Evolutionary conservation across 495 filamentous ascomycete species (phyloP), one percentile per base, ranked within the genome.

Genomic region (Tetracladium setigerum): DNA sequence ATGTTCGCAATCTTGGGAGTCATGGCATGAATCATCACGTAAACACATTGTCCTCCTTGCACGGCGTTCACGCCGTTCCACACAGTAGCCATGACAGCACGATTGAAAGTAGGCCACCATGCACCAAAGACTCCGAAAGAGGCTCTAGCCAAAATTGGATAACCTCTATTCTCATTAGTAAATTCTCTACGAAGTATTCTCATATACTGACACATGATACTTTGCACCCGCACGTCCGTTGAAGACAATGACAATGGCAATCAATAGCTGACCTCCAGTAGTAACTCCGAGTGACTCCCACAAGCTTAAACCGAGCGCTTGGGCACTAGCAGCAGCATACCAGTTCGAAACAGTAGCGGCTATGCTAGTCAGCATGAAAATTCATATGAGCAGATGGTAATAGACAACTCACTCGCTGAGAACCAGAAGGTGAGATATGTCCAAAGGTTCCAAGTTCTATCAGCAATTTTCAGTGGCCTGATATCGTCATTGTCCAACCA

Each of bases 361-460:
- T 55, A 30, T 7, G n/a, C 16, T n/a, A 19, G 5, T 50, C 14
- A 47, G 32, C 32, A 32, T 4, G 14, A 36, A 15, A 22, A 18
- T 5, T 18, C 13, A 13, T 15, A 16, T 30, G 16, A 12, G 4
- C 5, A 5, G 10, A n/a, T n/a, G n/a, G n/a, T n/a, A 14, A 17
- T 31, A 39, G 1, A 34, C 22, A 7, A 47, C 52, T 38, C 37
- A 52, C 49, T 63, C 8, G 65, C 65, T 7, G 65, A 66, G 44
- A 64, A 68, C 65, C 65, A 68, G 42, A 68, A 68, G 17, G 59
- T 52, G 11, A 66, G 54, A 37, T 68, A 68, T 1, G 65, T 66
- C 49, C 63, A 53, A n/a, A 60, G 57, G 16, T 55, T 55, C 65
- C 65, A 68, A 32, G 63, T 66, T 18, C 65, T 53, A 37, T 68